A percentile compares a stretch with the other conserved stretches of the same genome.
Evolutionary conservation across 2,329 filamentous ascomycete genomes (phyloP).

Genomic region (Claviceps sp.): DNA sequence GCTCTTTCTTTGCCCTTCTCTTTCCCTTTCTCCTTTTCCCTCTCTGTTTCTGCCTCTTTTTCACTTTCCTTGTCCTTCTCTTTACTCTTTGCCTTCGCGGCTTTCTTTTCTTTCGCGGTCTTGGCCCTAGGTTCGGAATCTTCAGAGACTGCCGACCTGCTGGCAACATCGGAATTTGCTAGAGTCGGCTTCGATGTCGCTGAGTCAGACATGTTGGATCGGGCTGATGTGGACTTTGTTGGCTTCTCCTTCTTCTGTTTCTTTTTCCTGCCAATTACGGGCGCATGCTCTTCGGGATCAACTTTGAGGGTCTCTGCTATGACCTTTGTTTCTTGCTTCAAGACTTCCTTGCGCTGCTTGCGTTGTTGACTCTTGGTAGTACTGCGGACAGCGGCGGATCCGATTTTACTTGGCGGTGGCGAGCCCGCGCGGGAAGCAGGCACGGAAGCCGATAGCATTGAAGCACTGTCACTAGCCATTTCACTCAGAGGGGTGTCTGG

Average conservation of each 20-base stretch:
- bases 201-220: constrained; percentile 3
- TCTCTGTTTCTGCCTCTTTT: constrained; percentile 3
- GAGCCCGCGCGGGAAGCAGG: constrained; percentile 57
- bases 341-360: constrained; percentile 57
- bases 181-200: not conserved
- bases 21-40: constrained; percentile 1
- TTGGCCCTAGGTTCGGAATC: constrained; percentile 15
- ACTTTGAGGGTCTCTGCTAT: constrained; percentile 36
- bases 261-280: constrained; percentile 69
- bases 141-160: constrained; percentile 3
- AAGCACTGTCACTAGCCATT: constrained; percentile 62
- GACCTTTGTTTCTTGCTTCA: constrained; percentile 47
- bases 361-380: constrained; percentile 70
- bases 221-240: constrained; percentile 10
- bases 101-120: constrained; percentile 17
- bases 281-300: constrained; percentile 49
- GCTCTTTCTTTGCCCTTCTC: not conserved
- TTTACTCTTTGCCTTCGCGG: constrained; percentile 18
- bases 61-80: constrained; percentile 9
- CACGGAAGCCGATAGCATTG: constrained; percentile 56
- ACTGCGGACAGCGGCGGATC: constrained; percentile 51
- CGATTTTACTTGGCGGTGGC: constrained; percentile 51
- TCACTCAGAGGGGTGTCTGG: constrained; percentile 67
- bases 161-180: not conserved
- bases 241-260: constrained; percentile 67